Percentiles rank a stretch among this genome's conserved stretches.
Evolutionary conservation across 208 protist species (phyloP).

Genomic region (Angomonas deanei): DNA sequence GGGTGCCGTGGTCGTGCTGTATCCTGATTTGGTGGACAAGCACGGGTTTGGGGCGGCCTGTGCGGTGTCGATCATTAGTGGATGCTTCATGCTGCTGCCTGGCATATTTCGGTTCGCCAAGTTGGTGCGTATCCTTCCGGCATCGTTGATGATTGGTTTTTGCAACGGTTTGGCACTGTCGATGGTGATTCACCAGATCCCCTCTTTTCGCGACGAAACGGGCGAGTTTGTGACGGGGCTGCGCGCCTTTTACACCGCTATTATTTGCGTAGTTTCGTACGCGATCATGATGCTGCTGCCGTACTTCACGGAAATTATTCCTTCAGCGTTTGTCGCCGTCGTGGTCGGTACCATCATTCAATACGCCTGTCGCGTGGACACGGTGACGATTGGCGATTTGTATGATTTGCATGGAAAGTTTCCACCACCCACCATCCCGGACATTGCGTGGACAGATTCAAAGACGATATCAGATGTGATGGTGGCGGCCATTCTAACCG

Average conservation of each 20-base stretch:
- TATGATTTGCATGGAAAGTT: slow-evolving; percentile 43
- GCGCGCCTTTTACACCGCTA: slow-evolving; percentile 31
- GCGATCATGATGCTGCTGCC: slow-evolving; percentile 55
- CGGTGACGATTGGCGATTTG: slow-evolving; percentile 42
- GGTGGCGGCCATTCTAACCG: slow-evolving; percentile 33
- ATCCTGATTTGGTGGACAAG: slow-evolving; percentile 34
- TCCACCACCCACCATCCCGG: slow-evolving; percentile 26
- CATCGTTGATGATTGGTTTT: slow-evolving; percentile 52
- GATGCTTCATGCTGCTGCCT: slow-evolving; percentile 31
- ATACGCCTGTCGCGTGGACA: slow-evolving; percentile 49
- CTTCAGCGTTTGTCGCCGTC: slow-evolving; percentile 40
- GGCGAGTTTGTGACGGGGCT: slow-evolving; percentile 31
- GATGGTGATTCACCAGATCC: slow-evolving; percentile 42
- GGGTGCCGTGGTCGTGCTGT: slow-evolving; percentile 52
- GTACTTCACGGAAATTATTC: slow-evolving; percentile 40
- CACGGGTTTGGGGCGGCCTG: slow-evolving; percentile 42
- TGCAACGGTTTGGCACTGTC: slow-evolving; percentile 44
- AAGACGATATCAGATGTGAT: slow-evolving; percentile 28
- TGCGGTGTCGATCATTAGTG: slow-evolving; percentile 35
- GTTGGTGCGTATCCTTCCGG: slow-evolving; percentile 35
- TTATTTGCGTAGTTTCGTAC: slow-evolving; percentile 48
- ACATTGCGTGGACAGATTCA: slow-evolving; percentile 26
- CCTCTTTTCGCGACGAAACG: slow-evolving; percentile 32
- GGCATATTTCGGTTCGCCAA: slow-evolving; percentile 43
- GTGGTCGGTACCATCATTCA: slow-evolving; percentile 48